Base-by-base conservation (phyloP, 352 stramenopile genomes). In the Phytophthora ramorum region DNA sequence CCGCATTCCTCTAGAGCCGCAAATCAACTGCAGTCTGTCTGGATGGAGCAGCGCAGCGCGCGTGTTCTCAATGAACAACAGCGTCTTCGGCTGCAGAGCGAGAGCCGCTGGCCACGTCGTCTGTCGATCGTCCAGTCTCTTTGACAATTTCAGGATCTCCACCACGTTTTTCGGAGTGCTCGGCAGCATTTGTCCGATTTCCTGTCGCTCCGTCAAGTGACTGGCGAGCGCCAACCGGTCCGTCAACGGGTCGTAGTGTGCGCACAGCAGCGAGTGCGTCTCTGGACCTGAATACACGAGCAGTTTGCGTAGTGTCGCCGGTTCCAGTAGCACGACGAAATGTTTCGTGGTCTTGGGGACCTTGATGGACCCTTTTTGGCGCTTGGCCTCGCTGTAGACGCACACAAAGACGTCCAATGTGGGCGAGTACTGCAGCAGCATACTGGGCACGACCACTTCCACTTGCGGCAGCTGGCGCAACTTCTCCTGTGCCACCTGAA, bases 311-410 rank as follows among this genome's bases (percentile, higher is more conserved):
- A 95, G 71, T 17, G 84, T 79, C 9, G 66, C 75, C 4, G 86
- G 81, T 48, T 95, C 84, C 28, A 95, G 41, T n/a, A 93, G 69
- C 22, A 89, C 45, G 4, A 93, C 69, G 16, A 58, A 75, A 50
- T 85, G 87, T 26, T 53, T 69, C 2, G 70, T 57, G 17, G 26
- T 51, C 3, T 37, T 48, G 14, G 54, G 61, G 14, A 47, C 28
- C 41, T 35, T 47, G 22, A 30, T 63, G 45, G 24, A 30, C 8
- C n/a, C 32, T 62, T n/a, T 52, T 13, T 5, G 28, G 14, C 16
- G 56, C 20, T 8, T 63, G 22, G 37, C 73, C 34, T 17, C 63
- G 10, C 53, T 79, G 57, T 89, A 91, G 9, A 91, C 77, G 45
- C 82, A 91, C 13, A 94, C 32, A 43, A 85, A 92, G 32, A 89